Base-by-base conservation (phyloP, 2,329 filamentous ascomycete genomes). In the Neofusicoccum parvum region DNA sequence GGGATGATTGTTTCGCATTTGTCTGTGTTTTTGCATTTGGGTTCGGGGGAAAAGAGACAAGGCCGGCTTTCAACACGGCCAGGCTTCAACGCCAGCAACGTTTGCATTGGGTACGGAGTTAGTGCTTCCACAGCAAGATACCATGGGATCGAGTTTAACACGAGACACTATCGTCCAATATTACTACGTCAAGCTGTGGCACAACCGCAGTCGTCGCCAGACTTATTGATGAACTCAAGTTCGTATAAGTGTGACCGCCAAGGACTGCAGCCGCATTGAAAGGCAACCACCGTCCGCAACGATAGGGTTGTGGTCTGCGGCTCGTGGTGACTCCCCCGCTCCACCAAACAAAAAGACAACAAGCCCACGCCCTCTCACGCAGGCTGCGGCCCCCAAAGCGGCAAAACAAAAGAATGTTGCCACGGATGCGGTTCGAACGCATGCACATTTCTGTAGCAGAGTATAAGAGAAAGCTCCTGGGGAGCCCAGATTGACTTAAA, bases 371-470 rank as follows among this genome's bases (percentile, higher is more conserved):
- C 2, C 6, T 32, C 27, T 6, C 27, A 32, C 27, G 27, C 27
- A 17, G 4, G 10, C 2, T 39, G 11, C 20, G 7, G 39, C n/a
- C 20, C 37, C n/a, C 20, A 32, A 37, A 11, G 9, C 4, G 17
- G n/a, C 32, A 37, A 60, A 45, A 53, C 23, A 53, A 53, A n/a
- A 50, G 23, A 49, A 62, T 50, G 12, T 51, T 62, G 59, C 59
- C 37, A 48, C 43, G 43, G 59, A 62, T 51, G 59, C 59, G 59
- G 60, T 63, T 63, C 48, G 60, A 63, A 53, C 60, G 60, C 60
- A 53, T 48, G 62, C 62, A 48, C 27, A 43, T 64, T 64, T 53
- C 62, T 46, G 49, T 39, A 64, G 50, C 51, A 54, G 50, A 64
- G 49, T 39, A 45, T 48, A 60, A 60, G 39, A 60, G 43, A n/a